Conservation (phyloP, 441 rosid genomes). For the Syzygium syzygioides region DNA sequence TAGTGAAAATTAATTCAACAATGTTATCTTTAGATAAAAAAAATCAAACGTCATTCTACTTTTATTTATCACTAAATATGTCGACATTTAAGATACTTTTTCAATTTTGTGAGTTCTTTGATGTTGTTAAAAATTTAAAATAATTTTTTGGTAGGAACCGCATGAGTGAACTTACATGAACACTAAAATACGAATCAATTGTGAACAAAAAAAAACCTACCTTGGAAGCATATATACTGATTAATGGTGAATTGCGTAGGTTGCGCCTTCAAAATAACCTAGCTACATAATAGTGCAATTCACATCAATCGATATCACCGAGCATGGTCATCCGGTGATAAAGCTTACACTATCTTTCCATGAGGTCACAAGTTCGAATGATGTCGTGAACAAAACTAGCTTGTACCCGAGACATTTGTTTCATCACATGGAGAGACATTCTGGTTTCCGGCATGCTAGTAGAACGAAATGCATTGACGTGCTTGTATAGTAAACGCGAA, state of each 20-base stretch:
- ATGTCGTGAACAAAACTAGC: not conserved
- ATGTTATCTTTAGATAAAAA: not conserved
- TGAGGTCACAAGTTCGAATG: not conserved
- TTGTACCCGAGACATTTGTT: not conserved
- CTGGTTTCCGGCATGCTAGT: not conserved
- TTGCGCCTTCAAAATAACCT: not conserved
- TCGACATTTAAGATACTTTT: not conserved
- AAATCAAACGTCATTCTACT: not conserved
- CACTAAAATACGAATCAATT: not conserved
- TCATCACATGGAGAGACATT: not conserved
- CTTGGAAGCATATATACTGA: not conserved
- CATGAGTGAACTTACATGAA: not conserved
- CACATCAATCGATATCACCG: not conserved
- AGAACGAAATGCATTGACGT: not conserved
- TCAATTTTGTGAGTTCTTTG: not conserved
- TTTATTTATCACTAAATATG: not conserved
- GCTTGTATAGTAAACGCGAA: not conserved
- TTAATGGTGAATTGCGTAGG: not conserved
- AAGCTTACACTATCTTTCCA: not conserved
- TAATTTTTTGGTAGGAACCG: not conserved
- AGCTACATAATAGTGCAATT: not conserved
- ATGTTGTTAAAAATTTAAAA: fast-evolving
- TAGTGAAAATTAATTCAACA: not conserved
- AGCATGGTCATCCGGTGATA: not conserved
- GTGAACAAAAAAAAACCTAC: not conserved